Conservation (phyloP, 768 basidiomycete species). For the Tylopilus sp. region DNA sequence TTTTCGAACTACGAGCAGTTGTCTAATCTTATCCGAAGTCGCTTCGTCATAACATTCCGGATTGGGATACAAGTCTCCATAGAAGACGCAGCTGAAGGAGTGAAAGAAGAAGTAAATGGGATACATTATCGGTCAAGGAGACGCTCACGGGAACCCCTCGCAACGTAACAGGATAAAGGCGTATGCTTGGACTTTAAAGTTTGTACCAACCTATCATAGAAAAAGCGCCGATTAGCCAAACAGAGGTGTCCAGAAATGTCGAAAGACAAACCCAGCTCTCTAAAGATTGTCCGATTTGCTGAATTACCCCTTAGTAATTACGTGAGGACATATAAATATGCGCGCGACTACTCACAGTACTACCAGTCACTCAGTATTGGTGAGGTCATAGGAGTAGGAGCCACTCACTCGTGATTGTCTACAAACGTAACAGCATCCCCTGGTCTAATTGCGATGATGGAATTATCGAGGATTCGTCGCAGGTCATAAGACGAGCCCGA, state of each 20-base stretch:
- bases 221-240: neutral
- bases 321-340: neutral
- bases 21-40: slow-evolving; percentile 47
- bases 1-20: slow-evolving; percentile 61
- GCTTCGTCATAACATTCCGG: slow-evolving; percentile 58
- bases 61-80: slow-evolving; percentile 78
- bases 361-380: slow-evolving; percentile 24
- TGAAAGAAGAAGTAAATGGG: neutral
- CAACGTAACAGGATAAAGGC: slow-evolving; percentile 71
- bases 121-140: neutral
- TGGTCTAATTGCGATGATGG: slow-evolving; percentile 65
- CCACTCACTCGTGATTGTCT: slow-evolving; percentile 81
- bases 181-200: slow-evolving; percentile 82
- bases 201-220: slow-evolving; percentile 59
- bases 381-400: neutral
- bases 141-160: slow-evolving; percentile 68
- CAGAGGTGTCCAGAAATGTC: neutral
- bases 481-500: slow-evolving; percentile 69
- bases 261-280: slow-evolving; percentile 71
- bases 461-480: slow-evolving; percentile 64
- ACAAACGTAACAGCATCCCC: slow-evolving; percentile 87
- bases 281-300: slow-evolving; percentile 70
- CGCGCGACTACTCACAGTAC: slow-evolving; percentile 55
- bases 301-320: slow-evolving; percentile 1
- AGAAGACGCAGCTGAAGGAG: slow-evolving; percentile 72